Percentiles rank a stretch among this genome's conserved stretches.
These are phyloP conservation scores for Globisporangium lucens DNA, from an alignment of 352 stramenopile species.

Conservation along the genomic window DNA sequence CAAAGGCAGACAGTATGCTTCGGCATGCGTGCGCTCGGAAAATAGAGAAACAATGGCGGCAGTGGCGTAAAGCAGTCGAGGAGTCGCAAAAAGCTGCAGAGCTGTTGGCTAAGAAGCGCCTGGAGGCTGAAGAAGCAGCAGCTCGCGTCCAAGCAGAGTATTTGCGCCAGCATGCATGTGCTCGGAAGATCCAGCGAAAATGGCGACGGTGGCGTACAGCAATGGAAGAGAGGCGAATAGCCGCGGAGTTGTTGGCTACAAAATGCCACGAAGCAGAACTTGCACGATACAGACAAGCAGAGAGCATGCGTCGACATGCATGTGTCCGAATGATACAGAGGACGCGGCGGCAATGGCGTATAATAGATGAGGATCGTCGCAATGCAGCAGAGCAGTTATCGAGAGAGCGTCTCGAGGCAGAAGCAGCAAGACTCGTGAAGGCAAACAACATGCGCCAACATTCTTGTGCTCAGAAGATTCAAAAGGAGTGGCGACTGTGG, in stretches of 20 bases:
- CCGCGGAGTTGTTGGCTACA: neutral
- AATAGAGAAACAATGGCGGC: too few relatives aligned
- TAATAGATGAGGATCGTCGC: neutral
- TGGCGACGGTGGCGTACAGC: constrained; percentile 13
- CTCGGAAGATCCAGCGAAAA: constrained; percentile 3
- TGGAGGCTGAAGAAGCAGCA: neutral
- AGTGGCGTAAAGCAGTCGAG: too few relatives aligned
- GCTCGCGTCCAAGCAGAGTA: neutral
- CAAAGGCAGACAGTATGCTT: neutral
- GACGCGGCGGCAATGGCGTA: constrained; percentile 14
- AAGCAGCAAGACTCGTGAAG: neutral
- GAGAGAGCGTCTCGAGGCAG: neutral
- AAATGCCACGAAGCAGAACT: neutral
- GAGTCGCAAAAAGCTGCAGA: neutral
- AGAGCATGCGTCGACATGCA: constrained; percentile 2
- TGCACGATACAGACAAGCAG: neutral
- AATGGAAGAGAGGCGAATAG: constrained; percentile 12
- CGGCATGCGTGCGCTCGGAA: neutral
- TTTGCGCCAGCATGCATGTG: neutral
- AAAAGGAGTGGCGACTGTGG: neutral
- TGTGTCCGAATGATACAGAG: constrained; percentile 18
- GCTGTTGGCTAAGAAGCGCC: neutral
- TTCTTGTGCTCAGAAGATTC: constrained; percentile 5
- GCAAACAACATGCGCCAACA: neutral
- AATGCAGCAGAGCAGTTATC: neutral